phyloP scores from a whole-genome alignment of 1,139 yeast genomes.

The Kurtzmaniella quercitrusa region DNA sequence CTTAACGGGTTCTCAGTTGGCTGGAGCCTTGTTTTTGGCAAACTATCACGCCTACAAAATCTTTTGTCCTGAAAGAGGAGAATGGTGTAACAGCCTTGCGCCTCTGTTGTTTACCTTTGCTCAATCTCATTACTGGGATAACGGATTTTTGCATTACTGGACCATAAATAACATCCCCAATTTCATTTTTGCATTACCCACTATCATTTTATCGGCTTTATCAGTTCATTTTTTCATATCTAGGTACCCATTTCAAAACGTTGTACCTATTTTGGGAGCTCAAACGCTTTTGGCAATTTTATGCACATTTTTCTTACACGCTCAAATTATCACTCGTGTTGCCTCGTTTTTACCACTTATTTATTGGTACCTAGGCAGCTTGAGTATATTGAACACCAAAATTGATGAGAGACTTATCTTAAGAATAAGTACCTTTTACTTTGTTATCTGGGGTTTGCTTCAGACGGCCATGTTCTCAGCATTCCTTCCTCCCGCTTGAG shows the following conservation, averaged over 20 bases:
- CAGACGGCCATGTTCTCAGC: constrained; percentile 62
- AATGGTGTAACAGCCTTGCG: constrained; percentile 63
- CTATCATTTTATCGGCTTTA: constrained; percentile 37
- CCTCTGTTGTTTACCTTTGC: constrained; percentile 73
- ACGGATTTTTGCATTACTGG: constrained; percentile 82
- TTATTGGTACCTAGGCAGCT: constrained; percentile 62
- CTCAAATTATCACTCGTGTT: constrained; percentile 79
- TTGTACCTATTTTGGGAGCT: constrained; percentile 32
- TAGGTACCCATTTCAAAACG: constrained; percentile 32
- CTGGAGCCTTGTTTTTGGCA: constrained; percentile 39
- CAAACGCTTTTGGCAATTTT: constrained; percentile 43
- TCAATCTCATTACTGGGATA: constrained; percentile 79
- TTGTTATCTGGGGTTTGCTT: constrained; percentile 51
- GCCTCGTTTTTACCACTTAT: constrained; percentile 72
- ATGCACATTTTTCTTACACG: constrained; percentile 67
- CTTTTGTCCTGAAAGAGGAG: constrained; percentile 71
- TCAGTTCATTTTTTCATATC: constrained; percentile 28
- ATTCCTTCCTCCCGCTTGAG: constrained; percentile 71
- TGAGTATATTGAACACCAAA: constrained; percentile 18
- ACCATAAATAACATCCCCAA: constrained; percentile 76
- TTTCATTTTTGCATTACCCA: constrained; percentile 75
- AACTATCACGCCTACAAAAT: constrained; percentile 51
- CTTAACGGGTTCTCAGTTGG: constrained; percentile 54
- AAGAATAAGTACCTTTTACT: constrained; percentile 33
- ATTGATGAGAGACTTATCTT: constrained; percentile 10